Base-by-base conservation (phyloP, 148 eudicot species). In the Rhododendron ovatum region DNA sequence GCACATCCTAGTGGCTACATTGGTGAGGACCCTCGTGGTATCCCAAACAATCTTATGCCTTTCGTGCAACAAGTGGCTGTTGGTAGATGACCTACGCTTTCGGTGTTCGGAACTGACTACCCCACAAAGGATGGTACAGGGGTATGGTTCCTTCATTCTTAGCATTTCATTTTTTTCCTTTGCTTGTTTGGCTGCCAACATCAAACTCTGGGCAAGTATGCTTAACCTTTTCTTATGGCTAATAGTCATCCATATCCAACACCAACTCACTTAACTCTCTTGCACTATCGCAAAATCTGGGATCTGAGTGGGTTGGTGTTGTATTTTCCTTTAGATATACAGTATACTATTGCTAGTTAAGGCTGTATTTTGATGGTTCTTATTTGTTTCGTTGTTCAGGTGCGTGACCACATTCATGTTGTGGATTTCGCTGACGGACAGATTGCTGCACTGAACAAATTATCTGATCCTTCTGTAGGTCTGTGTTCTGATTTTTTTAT, bases 11-110 rank as follows among this genome's bases (percentile, higher is more conserved):
- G 98, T 90, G 99, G 99, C 41, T 57, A 89, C 84, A 94, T 97
- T 81, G 99, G 99, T 50, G 99, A 98, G 87, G 99, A 95, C 90
- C 99, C 99, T 47, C 91, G 92, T 51, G 99, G 99, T 39, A 86
- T 90, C 80, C 99, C 99, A 30, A 95, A 98, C 91, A 97, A 97
- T 88, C 99, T 97, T 37, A 97, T 97, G 99, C 99, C 99, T 13
- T 95, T 87, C 88, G 91, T 97, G 85, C 99, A 97, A 88, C 99
- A 97, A 94, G 98, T 97, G 65, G 99, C 98, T 74, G 99, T 97
- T 88, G 98, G 96, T 63, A 93, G 99, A 91, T 91, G 93, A 67
- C 91, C 98, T 87, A 92, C 91, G 14, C 87, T 95, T 80, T 94
- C 94, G 4, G 96, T 97, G 45, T 95, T 78, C 87, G 99, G 99